A percentile compares a stretch with the other conserved stretches of the same genome.
Evolutionary conservation across 768 basidiomycete genomes (phyloP).

Genomic region (Paxillus ammoniavirescens): DNA sequence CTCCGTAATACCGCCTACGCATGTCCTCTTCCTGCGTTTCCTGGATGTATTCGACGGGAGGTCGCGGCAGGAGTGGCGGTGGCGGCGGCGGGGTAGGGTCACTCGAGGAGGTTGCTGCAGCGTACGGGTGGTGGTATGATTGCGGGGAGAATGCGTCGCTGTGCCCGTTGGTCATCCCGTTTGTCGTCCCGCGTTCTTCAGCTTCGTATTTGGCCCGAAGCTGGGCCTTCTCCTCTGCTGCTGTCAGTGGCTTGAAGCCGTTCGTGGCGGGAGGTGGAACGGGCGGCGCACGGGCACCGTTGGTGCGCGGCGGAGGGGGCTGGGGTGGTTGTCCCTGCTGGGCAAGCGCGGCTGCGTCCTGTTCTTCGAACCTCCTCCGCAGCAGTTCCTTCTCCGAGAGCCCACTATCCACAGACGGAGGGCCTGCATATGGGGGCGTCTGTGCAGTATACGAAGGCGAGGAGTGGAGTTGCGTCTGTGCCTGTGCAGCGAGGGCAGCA

Average conservation of each 20-base stretch:
- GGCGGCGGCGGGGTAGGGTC: constrained; percentile 39
- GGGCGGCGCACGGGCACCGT: constrained; percentile 30
- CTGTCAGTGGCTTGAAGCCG: constrained; percentile 46
- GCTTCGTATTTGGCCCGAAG: constrained; percentile 62
- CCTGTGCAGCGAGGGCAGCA: constrained; percentile 37
- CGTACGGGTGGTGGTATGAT: constrained; percentile 16
- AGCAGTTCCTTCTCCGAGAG: constrained; percentile 58
- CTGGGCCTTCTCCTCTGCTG: constrained; percentile 78
- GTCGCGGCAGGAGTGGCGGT: constrained; percentile 73
- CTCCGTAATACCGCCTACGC: constrained; percentile 43
- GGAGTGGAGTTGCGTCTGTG: constrained; percentile 9
- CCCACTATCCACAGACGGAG: constrained; percentile 22
- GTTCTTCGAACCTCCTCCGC: constrained; percentile 54
- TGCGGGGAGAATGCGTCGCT: constrained; percentile 5
- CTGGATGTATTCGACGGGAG: constrained; percentile 76
- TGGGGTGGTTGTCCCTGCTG: constrained; percentile 13
- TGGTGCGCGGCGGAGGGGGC: constrained; percentile 26
- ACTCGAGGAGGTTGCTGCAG: constrained; percentile 8
- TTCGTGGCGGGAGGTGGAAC: constrained; percentile 24
- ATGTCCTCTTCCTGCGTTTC: constrained; percentile 78
- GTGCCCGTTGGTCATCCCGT: constrained; percentile 21
- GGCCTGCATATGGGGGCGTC: constrained; percentile 24
- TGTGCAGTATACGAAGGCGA: constrained; percentile 15
- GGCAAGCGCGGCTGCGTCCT: constrained; percentile 42
- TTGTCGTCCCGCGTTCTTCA: constrained; percentile 39